Conservation (phyloP, 2,329 filamentous ascomycete genomes). For the Botrytis aclada region DNA sequence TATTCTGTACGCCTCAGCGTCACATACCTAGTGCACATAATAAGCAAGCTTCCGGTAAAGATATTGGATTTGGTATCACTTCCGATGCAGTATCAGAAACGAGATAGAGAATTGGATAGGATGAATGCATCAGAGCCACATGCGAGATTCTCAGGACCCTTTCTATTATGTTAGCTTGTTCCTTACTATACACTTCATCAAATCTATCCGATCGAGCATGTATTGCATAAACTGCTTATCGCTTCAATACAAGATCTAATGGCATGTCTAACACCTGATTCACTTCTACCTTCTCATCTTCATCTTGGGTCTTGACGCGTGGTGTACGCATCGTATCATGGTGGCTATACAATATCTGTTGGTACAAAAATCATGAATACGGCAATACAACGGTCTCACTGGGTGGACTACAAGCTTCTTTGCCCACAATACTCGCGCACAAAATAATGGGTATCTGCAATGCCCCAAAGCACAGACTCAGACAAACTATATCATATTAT, state of each 20-base stretch:
- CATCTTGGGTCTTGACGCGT: neutral
- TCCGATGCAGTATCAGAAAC: neutral
- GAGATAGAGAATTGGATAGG: neutral
- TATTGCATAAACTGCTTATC: neutral
- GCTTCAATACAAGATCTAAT: neutral
- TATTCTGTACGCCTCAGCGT: neutral
- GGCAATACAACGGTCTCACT: neutral
- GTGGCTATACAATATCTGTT: slow-evolving; percentile 1
- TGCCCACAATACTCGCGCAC: neutral
- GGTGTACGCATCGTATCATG: neutral
- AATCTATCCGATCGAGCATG: neutral
- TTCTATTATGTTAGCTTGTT: neutral
- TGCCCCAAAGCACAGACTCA: neutral
- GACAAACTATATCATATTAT: neutral
- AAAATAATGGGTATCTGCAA: neutral
- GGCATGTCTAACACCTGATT: neutral
- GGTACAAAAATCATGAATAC: neutral
- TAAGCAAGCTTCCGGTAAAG: neutral
- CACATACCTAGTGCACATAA: neutral
- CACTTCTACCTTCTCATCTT: neutral
- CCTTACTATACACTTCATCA: neutral
- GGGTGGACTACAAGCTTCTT: neutral
- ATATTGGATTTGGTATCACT: slow-evolving; percentile 3
- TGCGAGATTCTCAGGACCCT: neutral
- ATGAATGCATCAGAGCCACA: neutral